Conservation (phyloP, 306 rosid genomes). For the Begonia fuchsioides region DNA sequence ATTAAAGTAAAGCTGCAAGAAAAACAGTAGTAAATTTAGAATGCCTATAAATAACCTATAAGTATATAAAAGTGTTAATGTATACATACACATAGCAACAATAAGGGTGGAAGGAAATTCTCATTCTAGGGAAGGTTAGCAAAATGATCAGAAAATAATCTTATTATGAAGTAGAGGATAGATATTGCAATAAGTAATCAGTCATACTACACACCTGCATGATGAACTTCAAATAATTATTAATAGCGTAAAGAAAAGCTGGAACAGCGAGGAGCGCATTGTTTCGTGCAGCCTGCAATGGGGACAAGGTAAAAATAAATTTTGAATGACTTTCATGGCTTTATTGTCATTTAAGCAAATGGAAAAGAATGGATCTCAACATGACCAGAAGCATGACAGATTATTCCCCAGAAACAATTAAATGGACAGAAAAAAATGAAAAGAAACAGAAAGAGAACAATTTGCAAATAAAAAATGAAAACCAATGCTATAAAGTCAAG, state of each 20-base stretch:
- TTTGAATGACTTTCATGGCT: neutral
- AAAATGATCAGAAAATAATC: too few relatives aligned
- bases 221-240: conserved; percentile 89
- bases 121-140: neutral
- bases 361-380: too few relatives aligned
- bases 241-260: conserved; percentile 85
- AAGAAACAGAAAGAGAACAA: too few relatives aligned
- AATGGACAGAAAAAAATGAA: too few relatives aligned
- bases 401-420: too few relatives aligned
- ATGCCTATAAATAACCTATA: neutral
- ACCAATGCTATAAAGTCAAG: too few relatives aligned
- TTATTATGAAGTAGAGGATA: too few relatives aligned
- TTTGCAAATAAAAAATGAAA: too few relatives aligned
- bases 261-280: conserved; percentile 97
- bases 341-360: too few relatives aligned
- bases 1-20: conserved; percentile 86
- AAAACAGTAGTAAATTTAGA: conserved; percentile 6
- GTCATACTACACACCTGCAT: conserved; percentile 61
- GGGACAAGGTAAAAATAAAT: conserved; percentile 4
- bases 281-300: conserved; percentile 84
- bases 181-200: neutral
- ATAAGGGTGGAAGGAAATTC: neutral
- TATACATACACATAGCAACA: too few relatives aligned
- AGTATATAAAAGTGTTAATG: neutral
- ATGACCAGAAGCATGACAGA: too few relatives aligned